Conservation (phyloP, 805 yeast species). For the Candida boidinii region DNA sequence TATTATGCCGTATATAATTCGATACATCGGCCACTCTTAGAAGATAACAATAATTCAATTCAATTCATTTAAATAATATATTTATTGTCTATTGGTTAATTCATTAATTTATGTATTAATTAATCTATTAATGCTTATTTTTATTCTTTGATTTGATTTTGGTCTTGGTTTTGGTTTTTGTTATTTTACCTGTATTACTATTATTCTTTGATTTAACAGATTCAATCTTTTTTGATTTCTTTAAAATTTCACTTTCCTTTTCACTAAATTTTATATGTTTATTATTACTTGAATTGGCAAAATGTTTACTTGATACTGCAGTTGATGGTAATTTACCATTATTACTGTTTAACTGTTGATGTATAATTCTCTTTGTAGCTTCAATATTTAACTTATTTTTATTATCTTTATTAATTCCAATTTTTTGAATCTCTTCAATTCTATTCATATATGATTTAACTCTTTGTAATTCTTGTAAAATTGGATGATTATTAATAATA, state of each 20-base stretch:
- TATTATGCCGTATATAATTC: no score
- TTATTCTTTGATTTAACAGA: no score
- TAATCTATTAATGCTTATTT: not conserved
- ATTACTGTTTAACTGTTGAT: slow-evolving; percentile 13
- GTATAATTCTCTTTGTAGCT: slow-evolving; percentile 35
- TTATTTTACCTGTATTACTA: slow-evolving; percentile 21
- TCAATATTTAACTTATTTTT: slow-evolving; percentile 17
- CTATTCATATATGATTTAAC: slow-evolving; percentile 62
- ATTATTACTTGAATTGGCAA: no score
- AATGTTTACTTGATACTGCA: slow-evolving; percentile 44
- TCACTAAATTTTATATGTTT: slow-evolving; percentile 40
- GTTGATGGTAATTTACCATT: no score
- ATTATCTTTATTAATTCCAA: slow-evolving; percentile 16
- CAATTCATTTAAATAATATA: no score
- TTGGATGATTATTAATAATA: slow-evolving; percentile 50
- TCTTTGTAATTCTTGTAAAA: slow-evolving; percentile 58
- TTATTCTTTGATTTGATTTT: not conserved
- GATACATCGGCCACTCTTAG: no score
- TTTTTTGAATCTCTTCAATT: slow-evolving; percentile 32
- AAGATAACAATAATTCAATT: no score
- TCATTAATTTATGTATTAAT: no score
- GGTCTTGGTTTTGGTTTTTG: not conserved
- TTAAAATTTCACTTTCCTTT: slow-evolving; percentile 1
- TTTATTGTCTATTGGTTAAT: slow-evolving; percentile 1
- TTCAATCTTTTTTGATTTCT: no score